Evolutionary conservation across 768 basidiomycete species (phyloP), one percentile per base, ranked within the genome.

Genomic region (Antrodiella citrinella): DNA sequence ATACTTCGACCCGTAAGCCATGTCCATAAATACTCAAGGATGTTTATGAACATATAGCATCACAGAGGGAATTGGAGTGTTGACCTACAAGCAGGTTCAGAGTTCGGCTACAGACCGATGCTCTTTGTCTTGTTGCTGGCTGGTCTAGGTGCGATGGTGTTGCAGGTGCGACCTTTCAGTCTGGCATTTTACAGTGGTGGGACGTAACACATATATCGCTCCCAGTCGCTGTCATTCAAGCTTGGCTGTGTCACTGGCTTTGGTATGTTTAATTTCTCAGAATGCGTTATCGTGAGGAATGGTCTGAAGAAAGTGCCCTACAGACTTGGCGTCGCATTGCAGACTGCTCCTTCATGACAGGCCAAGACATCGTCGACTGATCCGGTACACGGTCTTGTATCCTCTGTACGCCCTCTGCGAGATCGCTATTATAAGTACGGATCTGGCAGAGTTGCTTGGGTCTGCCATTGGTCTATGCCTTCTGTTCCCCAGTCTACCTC

Each of bases 41-140:
- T 26, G 50, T 18, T 52, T 39, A 49, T 5, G 45, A 3, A 24
- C 15, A 35, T 51, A 12, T 3, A 11, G 30, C 51, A 38, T 30
- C 20, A 19, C 48, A 42, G 26, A 40, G 39, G 39, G 22, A 93
- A 93, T 61, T 92, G 91, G 91, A 80, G 85, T 21, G 90, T 92
- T 4, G 91, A 93, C 67, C 69, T 94, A 7, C 84, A 89, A 66
- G 91, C 91, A 0, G 91, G 91, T 2, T 86, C 86, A n/a, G 63
- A 81, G 45, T 94, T 78, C 62, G 92, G 94, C 0, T 95, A 95
- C 66, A 77, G 76, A 49, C 41, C 41, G n/a, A 72, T 94, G 26
- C 75, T 97, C 23, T 94, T 95, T 65, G 72, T 90, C 7, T 81
- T 97, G 12, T 73, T 96, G 7, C 61, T 96, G 22, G 73, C 93